Evolutionary conservation across 495 filamentous ascomycete species (phyloP), one percentile per base, ranked within the genome.

Genomic region (Chaetomidium leptoderma): DNA sequence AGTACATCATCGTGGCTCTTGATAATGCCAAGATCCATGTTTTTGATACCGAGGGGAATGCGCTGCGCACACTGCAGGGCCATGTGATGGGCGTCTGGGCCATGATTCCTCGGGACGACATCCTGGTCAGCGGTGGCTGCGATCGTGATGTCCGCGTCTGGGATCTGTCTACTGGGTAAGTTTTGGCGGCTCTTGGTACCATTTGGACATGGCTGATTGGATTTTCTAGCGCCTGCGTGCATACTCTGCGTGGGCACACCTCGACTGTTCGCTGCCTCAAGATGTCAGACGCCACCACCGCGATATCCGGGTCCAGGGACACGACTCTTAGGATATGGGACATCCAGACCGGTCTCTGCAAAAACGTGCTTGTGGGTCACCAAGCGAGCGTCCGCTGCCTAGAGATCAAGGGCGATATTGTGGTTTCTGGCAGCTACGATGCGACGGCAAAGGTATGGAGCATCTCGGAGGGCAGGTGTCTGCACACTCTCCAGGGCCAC

Each of bases 41-140:
- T 8, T 98, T 97, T 70, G 89, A 97, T 72, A 89, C 90, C 11
- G 85, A 93, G 59, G 93, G 93, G 26, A 83, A 88, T 55, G 83
- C 89, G 55, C 86, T 91, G 67, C 91, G 89, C 70, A 97, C 91
- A 3, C 79, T 98, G 14, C 85, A 91, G 66, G 93, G 93, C 27
- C 93, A 98, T 72, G 88, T 96, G 36, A 98, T 98, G 93, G 93
- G 93, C 33, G 93, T 98, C 37, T 98, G 93, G 93, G 93, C 93
- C 19, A 97, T 98, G 92, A 91, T 98, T 53, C 95, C 93, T 14
- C 96, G 92, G 89, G 95, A 88, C 57, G 92, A 98, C 70, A 89
- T 88, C 53, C 78, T 98, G 55, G 95, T 98, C 48, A 96, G 91
- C 66, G 93, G 93, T 62, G 93, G 93, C 32, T 98, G 93, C 70